Percentiles rank a stretch among this genome's conserved stretches.
phyloP scores from a whole-genome alignment of 1,139 yeast genomes.

The Taiozyma sp. region DNA sequence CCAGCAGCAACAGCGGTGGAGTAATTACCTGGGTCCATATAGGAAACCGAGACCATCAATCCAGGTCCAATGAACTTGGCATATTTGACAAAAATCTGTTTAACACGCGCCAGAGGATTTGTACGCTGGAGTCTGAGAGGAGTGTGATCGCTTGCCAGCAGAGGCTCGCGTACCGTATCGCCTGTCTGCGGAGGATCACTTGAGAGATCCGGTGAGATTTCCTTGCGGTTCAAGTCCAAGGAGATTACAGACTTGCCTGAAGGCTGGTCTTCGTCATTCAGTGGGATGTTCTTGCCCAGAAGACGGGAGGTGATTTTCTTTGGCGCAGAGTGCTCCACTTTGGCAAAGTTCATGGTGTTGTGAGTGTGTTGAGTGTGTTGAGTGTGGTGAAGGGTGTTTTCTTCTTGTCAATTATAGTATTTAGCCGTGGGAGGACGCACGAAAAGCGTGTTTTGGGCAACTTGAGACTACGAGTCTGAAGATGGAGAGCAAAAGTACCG shows the following conservation, averaged over 20 bases:
- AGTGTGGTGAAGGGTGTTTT: not conserved
- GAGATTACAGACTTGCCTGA: not conserved
- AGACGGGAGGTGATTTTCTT: not conserved
- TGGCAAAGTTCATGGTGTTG: not conserved
- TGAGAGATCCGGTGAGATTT: not conserved
- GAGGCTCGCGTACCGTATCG: not conserved
- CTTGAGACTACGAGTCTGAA: not conserved
- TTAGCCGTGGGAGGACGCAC: not conserved
- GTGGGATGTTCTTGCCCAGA: not conserved
- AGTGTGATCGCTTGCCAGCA: not conserved
- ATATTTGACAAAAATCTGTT: constrained; percentile 37
- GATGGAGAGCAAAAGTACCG: not conserved
- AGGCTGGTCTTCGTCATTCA: not conserved
- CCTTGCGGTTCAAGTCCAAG: not conserved
- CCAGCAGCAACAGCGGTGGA: constrained; percentile 80
- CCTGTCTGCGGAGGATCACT: not conserved
- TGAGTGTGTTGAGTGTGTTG: not conserved
- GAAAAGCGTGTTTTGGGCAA: not conserved
- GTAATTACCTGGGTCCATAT: constrained; percentile 82
- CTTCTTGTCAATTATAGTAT: not conserved
- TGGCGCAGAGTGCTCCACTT: not conserved
- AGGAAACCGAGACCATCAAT: constrained; percentile 69
- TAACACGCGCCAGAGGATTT: not conserved
- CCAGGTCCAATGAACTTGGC: constrained; percentile 75
- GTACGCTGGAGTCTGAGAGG: not conserved